A percentile compares a stretch with the other conserved stretches of the same genome.
Evolutionary conservation across 2,329 filamentous ascomycete genomes (phyloP).

Genomic region (Xylaria sp.): DNA sequence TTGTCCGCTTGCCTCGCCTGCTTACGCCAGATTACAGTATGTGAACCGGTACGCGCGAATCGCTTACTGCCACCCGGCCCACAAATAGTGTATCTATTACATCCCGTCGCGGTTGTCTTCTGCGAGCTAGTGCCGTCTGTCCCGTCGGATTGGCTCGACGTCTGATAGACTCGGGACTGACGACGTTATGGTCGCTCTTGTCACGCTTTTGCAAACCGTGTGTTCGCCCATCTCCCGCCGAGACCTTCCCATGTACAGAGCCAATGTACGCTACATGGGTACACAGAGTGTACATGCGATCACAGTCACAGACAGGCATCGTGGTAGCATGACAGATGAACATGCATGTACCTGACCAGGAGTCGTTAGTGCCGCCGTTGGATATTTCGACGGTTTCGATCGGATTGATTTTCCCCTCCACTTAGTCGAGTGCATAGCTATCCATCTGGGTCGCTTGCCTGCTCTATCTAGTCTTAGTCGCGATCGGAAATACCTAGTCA

Average conservation of each 20-base stretch:
- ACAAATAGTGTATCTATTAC: slow-evolving; percentile 30
- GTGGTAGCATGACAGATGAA: slow-evolving; percentile 52
- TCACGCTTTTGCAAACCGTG: slow-evolving; percentile 31
- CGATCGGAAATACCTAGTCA: slow-evolving; percentile 48
- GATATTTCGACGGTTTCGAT: slow-evolving; percentile 39
- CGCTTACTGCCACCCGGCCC: slow-evolving; percentile 45
- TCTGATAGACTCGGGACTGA: slow-evolving; percentile 38
- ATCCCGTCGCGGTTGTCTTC: slow-evolving; percentile 36
- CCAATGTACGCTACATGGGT: slow-evolving; percentile 39
- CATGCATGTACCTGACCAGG: slow-evolving; percentile 49
- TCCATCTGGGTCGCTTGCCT: slow-evolving; percentile 49
- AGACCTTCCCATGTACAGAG: slow-evolving; percentile 45
- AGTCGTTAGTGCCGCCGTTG: slow-evolving; percentile 37
- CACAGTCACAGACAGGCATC: slow-evolving; percentile 48
- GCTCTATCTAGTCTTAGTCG: slow-evolving; percentile 53
- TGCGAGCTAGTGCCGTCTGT: slow-evolving; percentile 37
- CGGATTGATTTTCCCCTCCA: slow-evolving; percentile 49
- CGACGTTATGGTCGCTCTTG: slow-evolving; percentile 41
- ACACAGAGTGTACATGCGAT: slow-evolving; percentile 48
- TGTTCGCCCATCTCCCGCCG: slow-evolving; percentile 40
- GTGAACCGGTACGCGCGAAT: slow-evolving; percentile 43
- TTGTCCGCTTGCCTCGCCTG: slow-evolving; percentile 42
- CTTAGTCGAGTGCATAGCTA: slow-evolving; percentile 37
- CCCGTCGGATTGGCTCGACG: slow-evolving; percentile 42
- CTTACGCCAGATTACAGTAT: slow-evolving; percentile 43